phyloP scores from a whole-genome alignment of 192 early-diverging fungal species.

The Linnemannia schmuckeri region DNA sequence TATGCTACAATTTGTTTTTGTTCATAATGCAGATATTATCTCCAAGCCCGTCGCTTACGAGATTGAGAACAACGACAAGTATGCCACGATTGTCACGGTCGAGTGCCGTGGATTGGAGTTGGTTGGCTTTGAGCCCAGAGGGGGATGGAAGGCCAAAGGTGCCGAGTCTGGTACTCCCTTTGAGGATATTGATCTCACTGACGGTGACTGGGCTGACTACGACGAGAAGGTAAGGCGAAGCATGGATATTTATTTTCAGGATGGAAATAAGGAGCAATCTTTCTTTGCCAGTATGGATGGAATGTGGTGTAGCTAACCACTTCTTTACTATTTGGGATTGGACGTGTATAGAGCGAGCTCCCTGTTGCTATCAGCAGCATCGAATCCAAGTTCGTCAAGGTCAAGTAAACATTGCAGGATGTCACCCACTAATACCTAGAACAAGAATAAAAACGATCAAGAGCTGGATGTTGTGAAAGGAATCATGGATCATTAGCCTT shows the following conservation, averaged over 20 bases:
- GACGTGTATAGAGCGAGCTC: slow-evolving; percentile 59
- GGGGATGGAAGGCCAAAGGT: slow-evolving; percentile 80
- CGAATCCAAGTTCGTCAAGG: slow-evolving; percentile 69
- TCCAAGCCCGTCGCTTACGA: slow-evolving; percentile 67
- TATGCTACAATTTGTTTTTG: not conserved
- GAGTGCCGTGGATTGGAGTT: slow-evolving; percentile 91
- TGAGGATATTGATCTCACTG: slow-evolving; percentile 83
- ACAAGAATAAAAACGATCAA: slow-evolving; percentile 16
- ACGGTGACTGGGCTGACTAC: slow-evolving; percentile 91
- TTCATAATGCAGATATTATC: slow-evolving; percentile 42
- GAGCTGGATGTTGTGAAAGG: slow-evolving; percentile 4
- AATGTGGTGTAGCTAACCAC: not conserved
- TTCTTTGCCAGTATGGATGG: not conserved
- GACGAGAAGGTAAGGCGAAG: slow-evolving; percentile 76
- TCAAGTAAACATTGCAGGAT: slow-evolving; percentile 51
- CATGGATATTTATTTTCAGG: not conserved
- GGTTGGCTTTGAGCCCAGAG: slow-evolving; percentile 78
- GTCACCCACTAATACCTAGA: not conserved
- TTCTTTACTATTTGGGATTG: not conserved
- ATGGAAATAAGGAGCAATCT: not conserved
- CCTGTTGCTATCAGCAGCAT: slow-evolving; percentile 77
- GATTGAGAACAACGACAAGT: slow-evolving; percentile 69
- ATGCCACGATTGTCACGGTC: slow-evolving; percentile 73
- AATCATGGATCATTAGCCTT: not conserved
- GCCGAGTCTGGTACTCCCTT: slow-evolving; percentile 78